Conservation (phyloP, 768 basidiomycete genomes). For the Porphyrellus cyaneotinctus region DNA sequence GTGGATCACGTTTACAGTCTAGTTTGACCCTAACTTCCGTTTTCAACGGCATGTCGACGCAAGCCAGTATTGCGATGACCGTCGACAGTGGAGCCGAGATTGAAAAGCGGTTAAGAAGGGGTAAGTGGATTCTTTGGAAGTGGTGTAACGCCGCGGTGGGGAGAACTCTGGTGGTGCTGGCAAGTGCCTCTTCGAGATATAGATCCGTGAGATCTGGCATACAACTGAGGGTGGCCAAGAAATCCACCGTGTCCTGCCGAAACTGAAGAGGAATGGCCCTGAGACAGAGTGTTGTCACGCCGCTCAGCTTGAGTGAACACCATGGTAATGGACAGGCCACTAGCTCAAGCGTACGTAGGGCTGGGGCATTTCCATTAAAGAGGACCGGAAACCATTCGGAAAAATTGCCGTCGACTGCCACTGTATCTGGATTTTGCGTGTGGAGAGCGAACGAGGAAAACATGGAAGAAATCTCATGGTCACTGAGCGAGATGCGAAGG, state of each 20-base stretch:
- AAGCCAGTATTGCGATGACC: not conserved
- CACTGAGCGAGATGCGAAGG: not conserved
- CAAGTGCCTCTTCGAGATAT: conserved; percentile 31
- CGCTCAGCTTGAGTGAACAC: not conserved
- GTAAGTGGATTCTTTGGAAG: not conserved
- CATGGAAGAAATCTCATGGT: not conserved
- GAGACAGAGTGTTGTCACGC: conserved; percentile 36
- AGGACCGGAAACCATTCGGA: no score
- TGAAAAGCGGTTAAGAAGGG: not conserved
- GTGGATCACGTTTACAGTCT: not conserved
- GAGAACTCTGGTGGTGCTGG: conserved; percentile 1
- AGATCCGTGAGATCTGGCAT: conserved; percentile 35
- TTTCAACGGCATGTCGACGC: not conserved
- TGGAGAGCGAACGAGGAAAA: not conserved
- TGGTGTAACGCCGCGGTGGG: not conserved
- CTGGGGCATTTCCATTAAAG: not conserved
- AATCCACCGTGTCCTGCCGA: conserved; percentile 27
- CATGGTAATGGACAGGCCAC: not conserved
- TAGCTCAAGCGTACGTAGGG: not conserved
- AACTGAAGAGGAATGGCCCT: conserved; percentile 15
- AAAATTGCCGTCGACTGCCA: no score
- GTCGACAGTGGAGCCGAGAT: not conserved
- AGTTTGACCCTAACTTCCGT: not conserved
- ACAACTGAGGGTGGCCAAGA: conserved; percentile 31
- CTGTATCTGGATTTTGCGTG: not conserved